Conservation (phyloP, 306 rosid genomes). For the Begonia masoniana region DNA sequence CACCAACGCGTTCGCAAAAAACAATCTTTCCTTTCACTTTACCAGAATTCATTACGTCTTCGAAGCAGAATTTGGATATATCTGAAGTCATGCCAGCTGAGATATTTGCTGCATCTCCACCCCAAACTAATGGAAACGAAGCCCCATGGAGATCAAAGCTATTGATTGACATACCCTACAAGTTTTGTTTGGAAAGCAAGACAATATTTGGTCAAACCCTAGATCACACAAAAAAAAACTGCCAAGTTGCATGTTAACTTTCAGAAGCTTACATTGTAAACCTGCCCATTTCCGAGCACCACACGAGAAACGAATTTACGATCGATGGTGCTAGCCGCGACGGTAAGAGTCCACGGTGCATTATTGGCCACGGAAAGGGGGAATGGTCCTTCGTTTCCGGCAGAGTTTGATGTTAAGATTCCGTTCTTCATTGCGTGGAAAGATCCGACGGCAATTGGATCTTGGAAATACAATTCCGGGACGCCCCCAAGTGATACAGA, state of each 20-base stretch:
- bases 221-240: no score
- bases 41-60: constrained; percentile 3
- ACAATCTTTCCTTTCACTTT: constrained; percentile 12
- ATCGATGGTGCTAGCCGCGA: constrained; percentile 14
- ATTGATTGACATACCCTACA: constrained; percentile 8
- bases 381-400: constrained; percentile 14
- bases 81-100: constrained; percentile 2
- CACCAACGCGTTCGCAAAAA: constrained; percentile 4
- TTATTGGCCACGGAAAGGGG: background rate
- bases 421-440: constrained; percentile 19
- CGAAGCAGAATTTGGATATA: background rate
- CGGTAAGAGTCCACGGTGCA: constrained; percentile 15
- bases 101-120: constrained; percentile 18
- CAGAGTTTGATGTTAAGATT: constrained; percentile 16
- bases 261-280: constrained; percentile 4
- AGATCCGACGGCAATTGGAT: constrained; percentile 12
- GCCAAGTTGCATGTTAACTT: no score
- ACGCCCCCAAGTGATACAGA: constrained; percentile 11
- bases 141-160: constrained; percentile 6
- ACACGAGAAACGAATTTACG: constrained; percentile 6
- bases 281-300: constrained; percentile 12
- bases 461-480: background rate
- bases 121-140: constrained; percentile 13
- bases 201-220: no score
- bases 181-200: no score